Evolutionary conservation across 768 basidiomycete genomes (phyloP), one percentile per base, ranked within the genome.

Genomic region (Tremella yokohamensis): DNA sequence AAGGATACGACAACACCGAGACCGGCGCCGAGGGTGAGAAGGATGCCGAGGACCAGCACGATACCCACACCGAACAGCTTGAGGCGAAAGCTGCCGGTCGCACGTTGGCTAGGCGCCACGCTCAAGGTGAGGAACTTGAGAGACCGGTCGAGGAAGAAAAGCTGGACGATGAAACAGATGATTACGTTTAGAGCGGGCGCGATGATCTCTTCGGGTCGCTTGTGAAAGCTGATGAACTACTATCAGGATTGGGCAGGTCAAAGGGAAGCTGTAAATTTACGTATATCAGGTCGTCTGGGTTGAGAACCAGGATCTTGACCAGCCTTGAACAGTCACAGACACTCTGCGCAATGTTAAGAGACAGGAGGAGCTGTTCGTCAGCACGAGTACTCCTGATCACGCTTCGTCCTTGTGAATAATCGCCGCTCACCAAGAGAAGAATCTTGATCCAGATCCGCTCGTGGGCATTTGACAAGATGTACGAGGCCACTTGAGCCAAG

Each of bases 271-370:
- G 11, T 18, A 19, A 26, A 60, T 60, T 37, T 18, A 68, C 66
- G 40, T 65, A 65, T 34, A 49, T 8, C 8, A 62, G 12, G 39
- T 63, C 57, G 8, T 42, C 56, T 6, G 64, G 25, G 50, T 65
- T 54, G 11, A 40, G 26, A 2, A 65, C 61, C 11, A 40, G 34
- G 8, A 65, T 49, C 52, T 68, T 68, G 34, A 68, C 34, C 15
- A 68, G 29, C 13, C 66, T 38, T 11, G 66, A 68, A 19, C 56
- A 62, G 52, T 68, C 66, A 18, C 51, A 54, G 2, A 40, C 49
- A 12, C 53, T 62, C 49, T 68, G 66, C 16, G 57, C 63, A 19
- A 68, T 19, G 56, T 68, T 68, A 22, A 68, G 44, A 11, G 25
- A 20, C 2, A 64, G 52, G 13, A 61, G 34, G 4, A 56, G 12